These are phyloP conservation scores for Fusarium staphyleae DNA, from an alignment of 2,329 filamentous ascomycete species.

Conservation along the genomic window DNA sequence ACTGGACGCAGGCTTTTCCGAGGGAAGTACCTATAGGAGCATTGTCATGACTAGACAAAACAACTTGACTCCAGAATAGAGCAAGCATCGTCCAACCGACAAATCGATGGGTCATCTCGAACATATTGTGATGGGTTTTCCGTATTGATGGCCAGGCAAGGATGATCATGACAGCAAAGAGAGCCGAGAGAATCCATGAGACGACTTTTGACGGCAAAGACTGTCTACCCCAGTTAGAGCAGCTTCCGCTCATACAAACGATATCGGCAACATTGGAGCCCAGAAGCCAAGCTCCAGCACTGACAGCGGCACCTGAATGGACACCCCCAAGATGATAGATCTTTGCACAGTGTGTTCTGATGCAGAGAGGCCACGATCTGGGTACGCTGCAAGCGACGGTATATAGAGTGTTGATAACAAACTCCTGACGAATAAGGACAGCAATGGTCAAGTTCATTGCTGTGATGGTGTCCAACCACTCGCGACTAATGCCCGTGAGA, in stretches of 20 bases:
- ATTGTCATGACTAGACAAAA: constrained; percentile 59
- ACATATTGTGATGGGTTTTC: constrained; percentile 68
- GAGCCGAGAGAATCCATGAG: constrained; percentile 64
- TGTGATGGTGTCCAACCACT: constrained; percentile 52
- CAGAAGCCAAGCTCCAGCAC: constrained; percentile 57
- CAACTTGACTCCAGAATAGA: constrained; percentile 70
- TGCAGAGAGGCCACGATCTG: constrained; percentile 54
- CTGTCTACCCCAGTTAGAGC: constrained; percentile 29
- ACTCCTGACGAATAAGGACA: constrained; percentile 61
- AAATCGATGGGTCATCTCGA: constrained; percentile 75
- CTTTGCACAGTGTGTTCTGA: constrained; percentile 56
- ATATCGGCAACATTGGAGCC: constrained; percentile 46
- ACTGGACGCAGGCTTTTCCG: constrained; percentile 48
- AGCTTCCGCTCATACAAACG: constrained; percentile 29
- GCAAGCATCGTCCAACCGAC: constrained; percentile 71
- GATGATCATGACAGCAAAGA: constrained; percentile 66
- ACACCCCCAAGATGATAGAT: constrained; percentile 61
- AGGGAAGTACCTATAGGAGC: constrained; percentile 45
- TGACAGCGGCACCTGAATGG: constrained; percentile 58
- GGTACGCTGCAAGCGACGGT: constrained; percentile 54
- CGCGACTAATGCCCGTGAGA: constrained; percentile 43
- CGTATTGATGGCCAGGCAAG: constrained; percentile 71
- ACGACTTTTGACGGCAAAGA: constrained; percentile 55
- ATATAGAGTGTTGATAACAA: constrained; percentile 60
- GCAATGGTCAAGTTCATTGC: constrained; percentile 58